Evolutionary conservation across 352 stramenopile species (phyloP), one percentile per base, ranked within the genome.

Genomic region (Phytophthora constricta): DNA sequence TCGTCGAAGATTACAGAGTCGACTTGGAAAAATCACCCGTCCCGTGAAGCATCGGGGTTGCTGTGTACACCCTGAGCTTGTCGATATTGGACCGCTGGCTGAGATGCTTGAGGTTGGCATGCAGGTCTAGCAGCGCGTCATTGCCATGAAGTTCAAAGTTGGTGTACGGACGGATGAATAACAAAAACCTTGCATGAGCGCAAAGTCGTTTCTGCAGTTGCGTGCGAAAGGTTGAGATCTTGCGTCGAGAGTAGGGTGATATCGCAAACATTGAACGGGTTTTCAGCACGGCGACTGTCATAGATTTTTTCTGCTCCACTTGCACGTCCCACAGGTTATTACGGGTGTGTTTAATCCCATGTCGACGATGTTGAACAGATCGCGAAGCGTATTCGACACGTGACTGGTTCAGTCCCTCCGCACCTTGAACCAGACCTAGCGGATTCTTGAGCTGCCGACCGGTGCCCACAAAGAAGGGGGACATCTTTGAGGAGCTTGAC

Each of bases 51-150:
- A 25, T 58, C 46, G 1, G 54, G 43, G 37, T 51, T 64, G 46
- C 56, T 64, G 22, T 57, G 17, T 57, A 64, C 1, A 57, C 56
- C 45, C 56, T 64, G 31, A 56, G 23, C 52, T 69, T 58, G 52
- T 57, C 45, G 23, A 69, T 51, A 39, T 62, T 56, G 31, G 63
- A 69, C 41, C 43, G 34, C 5, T 45, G 53, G 23, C 34, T 62
- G 5, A 56, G 3, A 13, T 48, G 25, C 19, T 58, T 51, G 2
- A 59, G 14, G 20, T 59, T 65, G 1, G 58, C 47, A 2, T 25
- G 48, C 11, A 65, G 57, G 17, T 65, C 33, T 3, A 58, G 48
- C 16, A 59, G 13, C 14, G 53, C 37, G 41, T 51, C 53, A n/a
- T 61, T 61, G 41, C 45, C 43, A n/a, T 31, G 43, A 39, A 62